Base-by-base conservation (phyloP, 2,329 filamentous ascomycete species). In the Knufia petricola region DNA sequence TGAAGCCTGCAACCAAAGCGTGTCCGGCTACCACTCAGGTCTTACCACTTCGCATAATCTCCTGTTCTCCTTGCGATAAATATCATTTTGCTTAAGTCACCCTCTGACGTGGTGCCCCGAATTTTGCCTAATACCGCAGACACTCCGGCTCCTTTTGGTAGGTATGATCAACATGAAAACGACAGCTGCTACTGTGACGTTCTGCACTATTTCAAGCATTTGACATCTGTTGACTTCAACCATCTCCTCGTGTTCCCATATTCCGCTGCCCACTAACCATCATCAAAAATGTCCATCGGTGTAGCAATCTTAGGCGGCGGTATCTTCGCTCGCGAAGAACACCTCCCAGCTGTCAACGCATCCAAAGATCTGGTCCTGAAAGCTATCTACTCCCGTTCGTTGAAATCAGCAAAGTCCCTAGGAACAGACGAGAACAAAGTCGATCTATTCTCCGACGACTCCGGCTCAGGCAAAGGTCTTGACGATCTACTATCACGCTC, bases 341-440 rank as follows among this genome's bases (percentile, higher is more conserved):
- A 78, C 58, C 65, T 74, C 69, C 76, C 77, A 2, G 75, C 75
- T 1, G 66, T 80, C 23, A 63, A 70, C 56, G 68, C 67, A 15
- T 65, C 69, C 19, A 53, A 64, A 21, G 58, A 59, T 28, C 63
- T 79, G 8, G 57, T 61, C 2, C 63, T 81, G 28, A 77, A 74
- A 59, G 77, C 77, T 15, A 68, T 79, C 52, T 81, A 77, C 62
- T 79, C 76, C n/a, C 73, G 76, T 39, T 74, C 74, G 4, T 61
- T 74, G 7, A 67, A 70, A 32, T 79, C 76, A 3, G 76, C 76
- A n/a, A 59, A 73, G 50, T 59, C 57, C 2, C 64, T 75, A 9
- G 59, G 58, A 15, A 59, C 61, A 28, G 60, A 61, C 9, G 58
- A 64, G 0, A 53, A 61, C 0, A 59, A 60, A 13, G 62, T 78